Conservation (phyloP, 2,329 filamentous ascomycete species). For the Monosporascus ibericus region DNA sequence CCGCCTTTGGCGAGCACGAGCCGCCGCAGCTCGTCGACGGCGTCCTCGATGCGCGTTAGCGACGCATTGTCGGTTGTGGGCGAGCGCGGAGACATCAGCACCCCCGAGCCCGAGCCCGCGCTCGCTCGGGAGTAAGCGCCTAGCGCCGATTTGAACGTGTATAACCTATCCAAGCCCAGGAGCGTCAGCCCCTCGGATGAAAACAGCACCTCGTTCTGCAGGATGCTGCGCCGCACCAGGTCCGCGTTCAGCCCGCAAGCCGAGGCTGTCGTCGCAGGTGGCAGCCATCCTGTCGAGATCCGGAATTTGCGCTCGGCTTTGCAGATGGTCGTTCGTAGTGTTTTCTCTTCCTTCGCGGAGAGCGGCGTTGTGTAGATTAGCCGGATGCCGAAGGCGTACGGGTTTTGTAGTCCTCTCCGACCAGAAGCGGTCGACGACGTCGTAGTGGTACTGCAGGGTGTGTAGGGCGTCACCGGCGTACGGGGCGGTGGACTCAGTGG, state of each 20-base stretch:
- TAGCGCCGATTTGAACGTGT: constrained; percentile 58
- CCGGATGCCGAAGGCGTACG: constrained; percentile 40
- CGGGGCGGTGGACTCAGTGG: constrained; percentile 34
- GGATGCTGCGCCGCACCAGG: constrained; percentile 49
- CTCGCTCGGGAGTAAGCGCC: constrained; percentile 46
- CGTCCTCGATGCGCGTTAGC: constrained; percentile 45
- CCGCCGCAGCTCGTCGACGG: constrained; percentile 57
- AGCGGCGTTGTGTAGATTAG: constrained; percentile 44
- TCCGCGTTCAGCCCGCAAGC: constrained; percentile 41
- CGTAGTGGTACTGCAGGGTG: constrained; percentile 26
- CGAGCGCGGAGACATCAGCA: constrained; percentile 16
- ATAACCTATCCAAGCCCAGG: constrained; percentile 55
- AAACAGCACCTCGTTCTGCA: constrained; percentile 57
- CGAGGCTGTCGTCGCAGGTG: constrained; percentile 35
- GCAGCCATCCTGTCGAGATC: constrained; percentile 25
- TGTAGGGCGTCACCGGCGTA: constrained; percentile 43
- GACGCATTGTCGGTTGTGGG: constrained; percentile 15
- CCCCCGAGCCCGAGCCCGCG: constrained; percentile 4
- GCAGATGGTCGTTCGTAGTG: constrained; percentile 40
- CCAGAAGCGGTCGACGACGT: constrained; percentile 24
- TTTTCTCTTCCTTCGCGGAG: constrained; percentile 39
- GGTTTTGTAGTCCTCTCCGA: constrained; percentile 16
- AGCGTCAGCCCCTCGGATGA: constrained; percentile 53
- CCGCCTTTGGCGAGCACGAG: constrained; percentile 50
- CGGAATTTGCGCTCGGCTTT: constrained; percentile 47